Base-by-base conservation (phyloP, 176 grass and related monocot genomes). In the Raddia distichophylla region DNA sequence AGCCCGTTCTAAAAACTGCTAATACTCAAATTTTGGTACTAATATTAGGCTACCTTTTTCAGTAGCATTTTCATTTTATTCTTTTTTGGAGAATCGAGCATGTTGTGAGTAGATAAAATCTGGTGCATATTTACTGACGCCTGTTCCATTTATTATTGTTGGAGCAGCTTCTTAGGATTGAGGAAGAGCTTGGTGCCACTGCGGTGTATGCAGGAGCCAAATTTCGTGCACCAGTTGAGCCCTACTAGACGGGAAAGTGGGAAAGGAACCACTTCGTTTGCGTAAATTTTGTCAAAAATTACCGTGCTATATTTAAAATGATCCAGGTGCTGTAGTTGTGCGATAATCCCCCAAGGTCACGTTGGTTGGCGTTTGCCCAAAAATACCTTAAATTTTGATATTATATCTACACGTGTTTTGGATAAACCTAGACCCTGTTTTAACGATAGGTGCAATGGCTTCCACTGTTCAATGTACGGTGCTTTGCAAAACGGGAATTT, bases 81-180 rank as follows among this genome's bases (percentile, higher is more conserved):
- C 60, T 4, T 16, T 49, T 37, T 77, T 33, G 19, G 43, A 22
- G 33, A 37, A 6, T 61, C 2, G 4, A 2, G 15, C 47, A 0
- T 12, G 60, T n/a, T 42, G 3, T 56, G 3, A 67, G 47, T n/a
- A 47, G 56, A 14, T 47, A 10, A 54, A 73, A 73, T 18, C 12
- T 72, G 9, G 51, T 14, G 20, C 7, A 43, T 42, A 27, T 27
- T 54, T 27, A 5, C 64, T 47, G 7, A 71, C 43, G 3, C 10
- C 0, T 65, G 1, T 67, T 70, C 35, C 1, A 40, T 76, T 58
- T 0, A 40, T 40, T 40, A 40, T 40, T 27, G 32, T 74, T 15
- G 8, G 14, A 81, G 37, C 92, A 97, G 91, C 82, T 97, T 71
- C 89, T 97, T 54, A 92, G 94, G 87, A 97, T 97, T 0, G 91